phyloP scores from a whole-genome alignment of 164 flowering plant genomes.

The Vitis amurensis region DNA sequence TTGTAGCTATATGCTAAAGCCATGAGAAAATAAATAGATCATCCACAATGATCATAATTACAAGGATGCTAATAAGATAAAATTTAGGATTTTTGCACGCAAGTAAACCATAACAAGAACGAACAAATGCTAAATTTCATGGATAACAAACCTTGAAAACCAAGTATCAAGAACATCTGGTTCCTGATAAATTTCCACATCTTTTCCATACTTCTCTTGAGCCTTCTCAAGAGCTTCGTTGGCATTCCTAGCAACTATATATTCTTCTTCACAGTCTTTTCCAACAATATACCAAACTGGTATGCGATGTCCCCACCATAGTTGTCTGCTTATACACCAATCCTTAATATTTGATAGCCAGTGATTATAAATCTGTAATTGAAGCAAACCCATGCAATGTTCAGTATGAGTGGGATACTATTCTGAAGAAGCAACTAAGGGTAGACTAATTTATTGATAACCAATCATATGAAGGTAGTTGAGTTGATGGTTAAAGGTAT shows the following conservation, averaged over 20 bases:
- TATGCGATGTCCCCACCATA: slow-evolving; percentile 99
- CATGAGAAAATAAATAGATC: too few species aligned
- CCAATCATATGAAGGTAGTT: background rate
- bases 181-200: slow-evolving; percentile 87
- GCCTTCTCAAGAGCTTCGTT: slow-evolving; percentile 81
- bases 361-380: slow-evolving; percentile 78
- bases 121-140: too few species aligned
- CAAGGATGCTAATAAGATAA: too few species aligned
- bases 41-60: too few species aligned
- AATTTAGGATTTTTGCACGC: too few species aligned
- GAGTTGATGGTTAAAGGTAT: background rate
- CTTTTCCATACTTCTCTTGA: slow-evolving; percentile 67
- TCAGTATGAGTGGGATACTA: background rate
- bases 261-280: slow-evolving; percentile 82
- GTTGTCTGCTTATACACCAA: slow-evolving; percentile 98
- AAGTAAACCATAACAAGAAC: too few species aligned
- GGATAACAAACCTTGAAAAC: slow-evolving; percentile 77
- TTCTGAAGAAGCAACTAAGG: too few species aligned
- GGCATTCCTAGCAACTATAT: slow-evolving; percentile 74
- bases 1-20: too few species aligned
- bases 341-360: slow-evolving; percentile 89
- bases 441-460: background rate
- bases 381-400: background rate
- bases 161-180: slow-evolving; percentile 99
- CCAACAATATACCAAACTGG: slow-evolving; percentile 95